A percentile compares a stretch with the other conserved stretches of the same genome.
Evolutionary conservation across 257 asterid genomes (phyloP).

Genomic region (Prunella vulgaris): DNA sequence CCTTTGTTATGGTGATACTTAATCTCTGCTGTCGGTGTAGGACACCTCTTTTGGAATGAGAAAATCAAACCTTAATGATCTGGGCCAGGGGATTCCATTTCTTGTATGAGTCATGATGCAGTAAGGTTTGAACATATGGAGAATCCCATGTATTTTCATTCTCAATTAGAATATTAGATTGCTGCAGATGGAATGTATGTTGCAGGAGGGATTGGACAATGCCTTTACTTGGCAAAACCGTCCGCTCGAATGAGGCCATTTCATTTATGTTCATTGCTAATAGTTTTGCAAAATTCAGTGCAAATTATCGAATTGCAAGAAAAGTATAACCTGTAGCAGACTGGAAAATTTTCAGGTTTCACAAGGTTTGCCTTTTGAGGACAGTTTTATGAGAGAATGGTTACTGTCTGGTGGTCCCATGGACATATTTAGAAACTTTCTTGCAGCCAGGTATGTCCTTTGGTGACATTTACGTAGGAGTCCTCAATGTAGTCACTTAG

Average conservation of each 20-base stretch:
- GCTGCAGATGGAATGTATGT: background rate
- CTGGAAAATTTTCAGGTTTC: constrained; percentile 10
- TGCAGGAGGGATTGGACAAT: constrained; percentile 21
- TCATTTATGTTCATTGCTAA: constrained; percentile 31
- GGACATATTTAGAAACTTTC: background rate
- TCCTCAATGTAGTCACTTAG: background rate
- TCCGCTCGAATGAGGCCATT: constrained; percentile 34
- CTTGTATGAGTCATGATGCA: constrained; percentile 34
- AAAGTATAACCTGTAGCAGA: constrained; percentile 3
- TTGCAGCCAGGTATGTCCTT: constrained; percentile 4
- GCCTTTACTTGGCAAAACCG: constrained; percentile 15
- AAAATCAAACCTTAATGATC: constrained; percentile 35
- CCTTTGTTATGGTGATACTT: constrained; percentile 21
- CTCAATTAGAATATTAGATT: constrained; percentile 11
- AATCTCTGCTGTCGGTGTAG: constrained; percentile 30
- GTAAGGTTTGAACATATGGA: constrained; percentile 25
- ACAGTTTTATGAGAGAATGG: constrained; percentile 4
- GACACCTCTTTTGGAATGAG: constrained; percentile 36
- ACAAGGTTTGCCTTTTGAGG: constrained; percentile 4
- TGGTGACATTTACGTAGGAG: background rate
- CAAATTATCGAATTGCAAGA: constrained; percentile 6
- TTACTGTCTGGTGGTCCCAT: background rate
- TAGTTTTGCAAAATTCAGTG: constrained; percentile 14
- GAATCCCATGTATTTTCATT: background rate
- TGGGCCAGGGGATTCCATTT: constrained; percentile 51